Percentiles rank a stretch among this genome's conserved stretches.
These are phyloP conservation scores for Entrophospora sp. DNA, from an alignment of 192 early-diverging fungal species.

Conservation along the genomic window DNA sequence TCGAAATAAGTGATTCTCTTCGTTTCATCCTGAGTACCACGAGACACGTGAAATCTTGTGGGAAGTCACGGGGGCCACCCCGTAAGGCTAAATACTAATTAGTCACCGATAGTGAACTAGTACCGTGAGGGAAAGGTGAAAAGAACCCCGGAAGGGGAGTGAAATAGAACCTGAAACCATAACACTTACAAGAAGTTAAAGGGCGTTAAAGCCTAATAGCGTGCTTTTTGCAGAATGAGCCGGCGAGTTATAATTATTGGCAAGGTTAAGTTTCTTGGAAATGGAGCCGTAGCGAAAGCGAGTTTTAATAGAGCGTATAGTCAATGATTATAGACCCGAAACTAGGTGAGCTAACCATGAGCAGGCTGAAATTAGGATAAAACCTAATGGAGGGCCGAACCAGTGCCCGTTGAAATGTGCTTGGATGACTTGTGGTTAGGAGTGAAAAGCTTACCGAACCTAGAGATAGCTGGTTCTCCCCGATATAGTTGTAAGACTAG, in stretches of 20 bases:
- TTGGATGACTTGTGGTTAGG: slow-evolving; percentile 10
- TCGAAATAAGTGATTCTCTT: background rate
- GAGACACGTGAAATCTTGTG: slow-evolving; percentile 9
- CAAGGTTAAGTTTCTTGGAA: slow-evolving; percentile 1
- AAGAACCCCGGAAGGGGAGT: slow-evolving; percentile 56
- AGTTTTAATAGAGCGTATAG: slow-evolving; percentile 8
- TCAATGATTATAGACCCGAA: slow-evolving; percentile 12
- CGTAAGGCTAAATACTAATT: slow-evolving; percentile 13
- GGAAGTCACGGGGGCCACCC: background rate
- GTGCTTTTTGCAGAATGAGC: slow-evolving; percentile 14
- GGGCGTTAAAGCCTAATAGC: slow-evolving; percentile 9
- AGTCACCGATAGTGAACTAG: slow-evolving; percentile 50
- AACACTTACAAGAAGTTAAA: slow-evolving; percentile 9
- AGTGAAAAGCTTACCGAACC: background rate
- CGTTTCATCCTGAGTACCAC: background rate
- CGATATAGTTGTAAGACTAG: slow-evolving; percentile 11
- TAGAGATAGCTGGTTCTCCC: slow-evolving; percentile 12
- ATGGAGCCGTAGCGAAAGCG: slow-evolving; percentile 12
- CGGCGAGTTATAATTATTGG: slow-evolving; percentile 13
- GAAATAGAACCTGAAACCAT: slow-evolving; percentile 52
- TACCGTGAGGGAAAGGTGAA: slow-evolving; percentile 65
- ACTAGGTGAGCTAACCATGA: slow-evolving; percentile 12
- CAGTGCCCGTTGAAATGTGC: slow-evolving; percentile 1
- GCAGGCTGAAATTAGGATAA: background rate
- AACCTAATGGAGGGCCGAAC: background rate